phyloP scores from a whole-genome alignment of 306 rosid species.

The Rosa lucieae region DNA sequence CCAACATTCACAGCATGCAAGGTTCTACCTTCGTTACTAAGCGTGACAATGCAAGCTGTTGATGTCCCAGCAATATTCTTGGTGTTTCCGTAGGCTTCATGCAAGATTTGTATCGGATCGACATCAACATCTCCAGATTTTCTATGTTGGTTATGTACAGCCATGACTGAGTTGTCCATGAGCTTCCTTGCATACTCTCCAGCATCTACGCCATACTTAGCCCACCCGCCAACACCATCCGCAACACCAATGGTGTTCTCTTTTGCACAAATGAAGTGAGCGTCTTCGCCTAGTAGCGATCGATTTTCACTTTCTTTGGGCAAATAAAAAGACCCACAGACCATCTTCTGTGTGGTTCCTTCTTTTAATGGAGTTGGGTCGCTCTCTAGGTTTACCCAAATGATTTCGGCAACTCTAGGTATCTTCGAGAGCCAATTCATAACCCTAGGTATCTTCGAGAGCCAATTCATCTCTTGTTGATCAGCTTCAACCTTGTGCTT shows the following conservation, averaged over 20 bases:
- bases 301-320: neutral
- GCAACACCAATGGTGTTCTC: constrained; percentile 13
- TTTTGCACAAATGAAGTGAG: constrained; percentile 13
- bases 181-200: constrained; percentile 18
- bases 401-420: neutral
- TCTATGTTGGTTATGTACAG: neutral
- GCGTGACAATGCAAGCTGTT: constrained; percentile 17
- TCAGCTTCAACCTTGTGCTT: neutral
- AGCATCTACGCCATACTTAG: neutral
- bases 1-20: constrained; percentile 19
- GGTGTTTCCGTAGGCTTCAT: constrained; percentile 5
- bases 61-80: neutral
- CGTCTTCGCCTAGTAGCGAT: constrained; percentile 12
- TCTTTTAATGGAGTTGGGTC: neutral
- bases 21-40: neutral
- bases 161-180: constrained; percentile 1
- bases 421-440: neutral
- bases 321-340: neutral
- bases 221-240: constrained; percentile 21
- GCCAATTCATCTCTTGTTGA: neutral
- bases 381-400: neutral
- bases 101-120: neutral
- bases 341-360: neutral
- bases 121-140: neutral
- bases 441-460: no score